These are phyloP conservation scores for Gossypium raimondii DNA, from an alignment of 345 rosid genomes.

Conservation along the genomic window DNA sequence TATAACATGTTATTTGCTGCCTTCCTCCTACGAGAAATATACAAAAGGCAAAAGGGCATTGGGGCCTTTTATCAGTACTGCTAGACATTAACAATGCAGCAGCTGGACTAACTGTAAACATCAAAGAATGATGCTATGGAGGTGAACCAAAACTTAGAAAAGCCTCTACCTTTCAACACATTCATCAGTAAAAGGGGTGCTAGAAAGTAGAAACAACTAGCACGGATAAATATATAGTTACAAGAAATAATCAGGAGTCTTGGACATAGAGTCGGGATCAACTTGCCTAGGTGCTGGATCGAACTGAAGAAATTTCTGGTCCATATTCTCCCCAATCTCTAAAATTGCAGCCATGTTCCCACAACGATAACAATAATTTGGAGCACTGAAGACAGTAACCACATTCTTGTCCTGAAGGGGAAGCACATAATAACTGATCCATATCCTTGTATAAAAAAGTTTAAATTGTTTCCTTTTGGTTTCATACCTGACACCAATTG, in stretches of 20 bases:
- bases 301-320: constrained; percentile 88
- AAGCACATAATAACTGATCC: neutral
- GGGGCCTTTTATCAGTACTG: constrained; percentile 25
- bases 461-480: neutral
- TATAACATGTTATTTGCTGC: neutral
- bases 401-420: constrained; percentile 72
- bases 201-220: constrained; percentile 30
- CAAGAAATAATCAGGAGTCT: constrained; percentile 97
- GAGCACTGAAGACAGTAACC: constrained; percentile 94
- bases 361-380: constrained; percentile 89
- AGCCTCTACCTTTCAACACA: constrained; percentile 26
- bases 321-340: constrained; percentile 94
- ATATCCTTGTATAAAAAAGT: neutral
- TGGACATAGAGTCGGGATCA: constrained; percentile 89
- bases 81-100: constrained; percentile 30
- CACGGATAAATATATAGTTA: constrained; percentile 32
- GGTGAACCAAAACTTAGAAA: constrained; percentile 36
- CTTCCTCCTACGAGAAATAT: constrained; percentile 22
- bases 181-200: constrained; percentile 25
- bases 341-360: constrained; percentile 97
- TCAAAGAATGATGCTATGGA: constrained; percentile 42
- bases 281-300: constrained; percentile 93
- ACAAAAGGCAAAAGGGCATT: constrained; percentile 28
- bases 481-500: constrained; percentile 88
- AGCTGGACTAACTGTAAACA: constrained; percentile 28